Conservation (phyloP, 495 filamentous ascomycete genomes). For the Neurospora sp. region DNA sequence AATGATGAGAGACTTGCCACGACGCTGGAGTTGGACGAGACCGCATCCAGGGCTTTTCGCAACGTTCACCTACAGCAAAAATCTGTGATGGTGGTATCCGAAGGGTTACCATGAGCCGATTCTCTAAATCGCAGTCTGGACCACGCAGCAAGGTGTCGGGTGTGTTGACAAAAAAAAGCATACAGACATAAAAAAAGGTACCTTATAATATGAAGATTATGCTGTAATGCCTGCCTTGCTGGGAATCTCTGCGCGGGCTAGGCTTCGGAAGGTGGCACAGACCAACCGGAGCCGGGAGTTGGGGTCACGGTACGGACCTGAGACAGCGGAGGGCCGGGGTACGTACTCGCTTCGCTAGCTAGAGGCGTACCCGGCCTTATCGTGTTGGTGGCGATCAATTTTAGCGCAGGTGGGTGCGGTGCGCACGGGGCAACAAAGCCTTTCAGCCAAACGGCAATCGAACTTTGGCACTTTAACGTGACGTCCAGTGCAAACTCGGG, state of each 20-base stretch:
- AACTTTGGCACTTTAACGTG: slow-evolving; percentile 8
- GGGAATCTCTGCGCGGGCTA: not conserved
- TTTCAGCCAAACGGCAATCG: slow-evolving; percentile 13
- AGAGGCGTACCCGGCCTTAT: not conserved
- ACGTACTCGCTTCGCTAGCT: not conserved
- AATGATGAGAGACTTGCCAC: not conserved
- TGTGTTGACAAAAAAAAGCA: not conserved
- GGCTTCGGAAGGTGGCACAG: not conserved
- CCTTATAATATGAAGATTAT: not conserved
- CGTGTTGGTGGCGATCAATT: slow-evolving; percentile 8
- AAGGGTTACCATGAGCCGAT: not conserved
- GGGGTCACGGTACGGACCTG: not conserved
- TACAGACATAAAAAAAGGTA: not conserved
- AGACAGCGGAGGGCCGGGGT: not conserved
- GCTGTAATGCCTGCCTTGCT: not conserved
- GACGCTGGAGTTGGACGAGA: not conserved
- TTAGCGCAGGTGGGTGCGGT: slow-evolving; percentile 18
- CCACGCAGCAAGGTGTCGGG: not conserved
- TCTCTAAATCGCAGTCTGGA: not conserved
- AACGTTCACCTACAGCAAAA: not conserved
- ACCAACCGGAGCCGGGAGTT: not conserved
- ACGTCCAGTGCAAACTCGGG: slow-evolving; percentile 11
- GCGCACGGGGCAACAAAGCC: slow-evolving; percentile 13
- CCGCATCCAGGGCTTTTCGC: not conserved
- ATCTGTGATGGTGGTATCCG: not conserved